Evolutionary conservation across 2,329 filamentous ascomycete genomes (phyloP), one percentile per base, ranked within the genome.

Genomic region (Apiospora marii): DNA sequence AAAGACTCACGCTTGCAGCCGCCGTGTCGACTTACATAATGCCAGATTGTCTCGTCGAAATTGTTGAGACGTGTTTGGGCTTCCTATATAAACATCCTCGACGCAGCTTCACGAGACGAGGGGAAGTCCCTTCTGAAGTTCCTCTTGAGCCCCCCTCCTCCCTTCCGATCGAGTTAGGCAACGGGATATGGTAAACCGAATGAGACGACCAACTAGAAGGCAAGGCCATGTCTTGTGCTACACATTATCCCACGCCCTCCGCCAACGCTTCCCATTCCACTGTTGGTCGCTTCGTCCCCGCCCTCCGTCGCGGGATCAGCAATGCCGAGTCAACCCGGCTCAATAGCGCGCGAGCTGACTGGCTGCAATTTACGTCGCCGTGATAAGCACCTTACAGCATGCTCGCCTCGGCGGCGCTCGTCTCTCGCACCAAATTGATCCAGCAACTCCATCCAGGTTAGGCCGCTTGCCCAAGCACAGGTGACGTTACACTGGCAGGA

Each of bases 381-480:
- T 64, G 58, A 64, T 64, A 64, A 41, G 58, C 58, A 41, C 34
- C 58, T 64, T 64, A 24, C 58, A 41, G n/a, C 53, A 37, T 61
- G 19, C 3, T 22, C 19, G 19, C 30, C 34, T 61, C 53, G 10
- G 22, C 14, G 16, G 7, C 22, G 16, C 30, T 61, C 53, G 10
- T 61, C 22, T 61, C 30, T 37, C 4, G 10, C 27, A 34, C 16
- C 30, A 34, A 34, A 14, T 3, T n/a, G 41, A 34, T 64, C 58
- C 10, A n/a, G 19, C 34, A 64, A 6, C 58, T 41, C n/a, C 34
- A 41, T n/a, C 19, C 19, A 24, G 1, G 3, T 12, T 6, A 14
- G 34, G 3, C 34, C 10, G 19, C 30, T 41, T 13, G 34, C 22
- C 34, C 24, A n/a, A 41, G 3, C 22, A 41, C 12, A 64, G 34